Conservation (phyloP, 31 red algal species). For the Endocladia muricata region DNA sequence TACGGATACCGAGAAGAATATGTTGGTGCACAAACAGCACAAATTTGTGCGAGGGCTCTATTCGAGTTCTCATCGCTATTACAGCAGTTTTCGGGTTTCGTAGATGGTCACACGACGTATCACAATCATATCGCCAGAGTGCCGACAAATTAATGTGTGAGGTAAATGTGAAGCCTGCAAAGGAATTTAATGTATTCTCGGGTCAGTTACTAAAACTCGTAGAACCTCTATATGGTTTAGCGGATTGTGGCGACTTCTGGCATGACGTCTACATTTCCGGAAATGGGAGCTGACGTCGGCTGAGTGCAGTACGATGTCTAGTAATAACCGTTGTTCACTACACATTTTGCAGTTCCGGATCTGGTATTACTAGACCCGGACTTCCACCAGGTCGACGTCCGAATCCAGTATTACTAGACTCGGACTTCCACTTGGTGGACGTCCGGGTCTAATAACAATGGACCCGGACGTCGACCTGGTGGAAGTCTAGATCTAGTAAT, state of each 20-base stretch:
- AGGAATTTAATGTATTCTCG: conserved; percentile 3
- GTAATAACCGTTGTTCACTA: no score
- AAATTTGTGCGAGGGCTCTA: not conserved
- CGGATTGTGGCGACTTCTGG: conserved; percentile 17
- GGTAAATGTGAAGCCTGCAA: not conserved
- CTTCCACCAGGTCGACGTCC: no score
- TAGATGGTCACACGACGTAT: conserved; percentile 3
- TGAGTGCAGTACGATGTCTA: no score
- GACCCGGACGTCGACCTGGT: no score
- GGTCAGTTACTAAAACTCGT: not conserved
- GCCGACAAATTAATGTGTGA: not conserved
- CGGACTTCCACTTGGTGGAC: no score
- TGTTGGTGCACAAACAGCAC: not conserved
- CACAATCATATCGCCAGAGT: conserved; percentile 17
- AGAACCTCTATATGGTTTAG: conserved; percentile 16
- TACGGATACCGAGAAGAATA: not conserved
- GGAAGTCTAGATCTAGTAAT: no score
- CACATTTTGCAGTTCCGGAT: no score
- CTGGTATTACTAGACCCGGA: no score
- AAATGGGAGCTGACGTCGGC: no score
- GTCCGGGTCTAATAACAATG: no score
- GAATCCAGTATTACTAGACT: no score
- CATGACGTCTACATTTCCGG: no score
- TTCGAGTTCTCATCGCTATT: conserved; percentile 10
- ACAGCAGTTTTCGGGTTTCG: conserved; percentile 12